Evolutionary conservation across 768 basidiomycete genomes (phyloP).

Genomic region (Auricularia cornea): DNA sequence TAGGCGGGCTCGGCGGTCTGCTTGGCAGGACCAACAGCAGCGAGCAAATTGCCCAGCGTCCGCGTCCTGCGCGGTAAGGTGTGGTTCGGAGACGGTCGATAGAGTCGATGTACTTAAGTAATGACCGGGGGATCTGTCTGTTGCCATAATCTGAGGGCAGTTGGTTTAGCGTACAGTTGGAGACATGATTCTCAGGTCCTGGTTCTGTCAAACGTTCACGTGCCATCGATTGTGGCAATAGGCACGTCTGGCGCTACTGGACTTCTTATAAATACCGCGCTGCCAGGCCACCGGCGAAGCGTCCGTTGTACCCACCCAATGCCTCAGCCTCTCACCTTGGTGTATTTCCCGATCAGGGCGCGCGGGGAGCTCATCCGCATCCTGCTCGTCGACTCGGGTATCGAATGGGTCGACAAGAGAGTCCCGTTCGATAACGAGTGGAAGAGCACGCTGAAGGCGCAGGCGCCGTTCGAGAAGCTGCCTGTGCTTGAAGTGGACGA

Average conservation of each 20-base stretch:
- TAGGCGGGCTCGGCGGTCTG: conserved; percentile 64
- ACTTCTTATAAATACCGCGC: background rate
- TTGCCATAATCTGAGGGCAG: too few species aligned
- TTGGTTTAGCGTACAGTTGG: too few species aligned
- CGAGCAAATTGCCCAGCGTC: background rate
- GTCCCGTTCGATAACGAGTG: background rate
- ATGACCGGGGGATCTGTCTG: too few species aligned
- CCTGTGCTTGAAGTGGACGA: background rate
- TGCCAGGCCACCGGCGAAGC: background rate
- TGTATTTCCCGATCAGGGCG: background rate
- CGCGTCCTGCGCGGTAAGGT: background rate
- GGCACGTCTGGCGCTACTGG: too few species aligned
- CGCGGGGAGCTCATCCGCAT: background rate
- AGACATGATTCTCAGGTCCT: too few species aligned
- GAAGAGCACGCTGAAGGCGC: background rate
- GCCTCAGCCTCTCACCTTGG: background rate
- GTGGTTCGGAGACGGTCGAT: too few species aligned
- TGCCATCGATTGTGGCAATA: too few species aligned
- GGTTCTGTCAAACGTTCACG: too few species aligned
- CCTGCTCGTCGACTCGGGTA: background rate
- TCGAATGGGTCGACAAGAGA: background rate
- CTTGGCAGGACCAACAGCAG: background rate
- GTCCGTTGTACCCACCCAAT: background rate
- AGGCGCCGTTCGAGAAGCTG: background rate
- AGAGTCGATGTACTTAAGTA: too few species aligned